Conservation (phyloP, 495 filamentous ascomycete species). For the Hypoxylon trugodes region DNA sequence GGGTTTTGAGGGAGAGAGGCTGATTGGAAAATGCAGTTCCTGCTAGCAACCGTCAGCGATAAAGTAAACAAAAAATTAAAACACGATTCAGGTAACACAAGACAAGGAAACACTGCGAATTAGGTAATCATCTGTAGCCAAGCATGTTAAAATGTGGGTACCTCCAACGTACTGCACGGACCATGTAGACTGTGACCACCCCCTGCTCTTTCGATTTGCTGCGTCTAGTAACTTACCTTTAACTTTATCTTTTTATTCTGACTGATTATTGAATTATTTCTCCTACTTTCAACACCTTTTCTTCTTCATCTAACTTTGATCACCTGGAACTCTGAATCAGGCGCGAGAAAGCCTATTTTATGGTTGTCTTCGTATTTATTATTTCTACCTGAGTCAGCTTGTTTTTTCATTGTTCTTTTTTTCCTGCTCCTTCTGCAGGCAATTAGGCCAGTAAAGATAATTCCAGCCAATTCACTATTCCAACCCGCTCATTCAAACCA, state of each 20-base stretch:
- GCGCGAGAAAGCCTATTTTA: too few relatives aligned
- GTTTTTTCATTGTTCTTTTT: too few relatives aligned
- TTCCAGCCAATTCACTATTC: background rate
- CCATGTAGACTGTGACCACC: background rate
- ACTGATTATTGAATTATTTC: background rate
- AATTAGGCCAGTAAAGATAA: background rate
- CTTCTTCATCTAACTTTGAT: too few relatives aligned
- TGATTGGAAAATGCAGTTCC: constrained; percentile 20
- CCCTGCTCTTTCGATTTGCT: too few relatives aligned
- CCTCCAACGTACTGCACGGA: background rate
- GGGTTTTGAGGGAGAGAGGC: background rate
- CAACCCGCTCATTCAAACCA: background rate
- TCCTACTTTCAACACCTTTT: background rate
- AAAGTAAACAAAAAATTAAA: constrained; percentile 40
- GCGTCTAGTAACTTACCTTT: background rate
- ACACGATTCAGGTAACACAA: background rate
- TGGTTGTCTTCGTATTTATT: too few relatives aligned
- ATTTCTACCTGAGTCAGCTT: too few relatives aligned
- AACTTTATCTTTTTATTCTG: background rate
- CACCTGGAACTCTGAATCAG: too few relatives aligned
- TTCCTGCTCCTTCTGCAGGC: constrained; percentile 5
- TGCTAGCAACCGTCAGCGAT: constrained; percentile 31
- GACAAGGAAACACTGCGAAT: background rate
- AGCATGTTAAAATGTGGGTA: background rate
- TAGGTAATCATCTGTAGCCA: background rate